These are phyloP conservation scores for Austroboletus eburneus DNA, from an alignment of 768 basidiomycete genomes.

Conservation along the genomic window DNA sequence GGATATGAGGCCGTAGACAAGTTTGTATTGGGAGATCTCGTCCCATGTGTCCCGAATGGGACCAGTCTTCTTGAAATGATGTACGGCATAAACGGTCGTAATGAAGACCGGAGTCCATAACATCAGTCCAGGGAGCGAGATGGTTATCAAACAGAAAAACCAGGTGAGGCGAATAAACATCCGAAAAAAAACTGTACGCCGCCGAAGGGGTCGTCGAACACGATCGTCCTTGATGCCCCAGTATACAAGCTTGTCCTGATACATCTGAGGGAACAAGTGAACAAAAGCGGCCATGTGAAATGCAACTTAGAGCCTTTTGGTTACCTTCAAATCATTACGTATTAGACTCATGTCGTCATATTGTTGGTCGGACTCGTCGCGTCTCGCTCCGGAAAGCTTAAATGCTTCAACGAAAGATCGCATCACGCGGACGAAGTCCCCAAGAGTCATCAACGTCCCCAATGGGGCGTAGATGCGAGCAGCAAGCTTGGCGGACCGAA, in stretches of 20 bases:
- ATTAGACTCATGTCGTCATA: constrained; percentile 33
- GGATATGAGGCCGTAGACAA: constrained; percentile 75
- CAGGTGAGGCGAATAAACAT: constrained; percentile 63
- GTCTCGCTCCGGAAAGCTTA: constrained; percentile 39
- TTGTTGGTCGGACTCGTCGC: constrained; percentile 25
- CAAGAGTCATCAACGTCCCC: constrained; percentile 81
- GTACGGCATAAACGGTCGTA: constrained; percentile 65
- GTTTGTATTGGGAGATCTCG: constrained; percentile 87
- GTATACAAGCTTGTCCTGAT: constrained; percentile 66
- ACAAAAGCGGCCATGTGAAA: not conserved
- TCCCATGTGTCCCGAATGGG: constrained; percentile 86
- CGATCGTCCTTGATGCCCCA: constrained; percentile 85
- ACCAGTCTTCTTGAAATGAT: constrained; percentile 75
- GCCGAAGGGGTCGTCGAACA: constrained; percentile 59
- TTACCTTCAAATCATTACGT: constrained; percentile 59
- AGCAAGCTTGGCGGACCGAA: constrained; percentile 73
- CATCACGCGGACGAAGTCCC: constrained; percentile 77
- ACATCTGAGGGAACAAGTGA: constrained; percentile 40
- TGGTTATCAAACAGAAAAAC: constrained; percentile 54
- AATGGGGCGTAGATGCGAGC: constrained; percentile 80
- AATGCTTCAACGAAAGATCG: constrained; percentile 76
- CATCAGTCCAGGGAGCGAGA: constrained; percentile 74
- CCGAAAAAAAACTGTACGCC: constrained; percentile 54
- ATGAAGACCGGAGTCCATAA: constrained; percentile 80
- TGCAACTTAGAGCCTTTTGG: too few species aligned